Evolutionary conservation across 2,329 filamentous ascomycete genomes (phyloP), one percentile per base, ranked within the genome.

Genomic region (Aspergillus novofumigatus): DNA sequence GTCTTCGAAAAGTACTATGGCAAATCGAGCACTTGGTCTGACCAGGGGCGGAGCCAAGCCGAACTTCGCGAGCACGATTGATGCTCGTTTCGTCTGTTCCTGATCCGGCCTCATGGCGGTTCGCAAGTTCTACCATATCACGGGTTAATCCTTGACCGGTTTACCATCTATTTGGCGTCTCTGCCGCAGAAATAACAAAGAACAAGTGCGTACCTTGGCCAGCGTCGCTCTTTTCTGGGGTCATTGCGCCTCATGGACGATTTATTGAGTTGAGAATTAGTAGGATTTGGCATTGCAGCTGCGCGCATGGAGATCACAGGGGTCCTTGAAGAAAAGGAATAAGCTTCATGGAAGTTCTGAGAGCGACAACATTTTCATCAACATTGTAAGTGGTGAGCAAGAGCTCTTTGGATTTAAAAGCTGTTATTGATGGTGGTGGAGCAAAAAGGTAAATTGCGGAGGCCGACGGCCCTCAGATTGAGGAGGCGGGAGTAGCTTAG

Each of bases 1-100:
- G 72, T 58, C 75, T 67, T 56, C 70, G 65, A 54, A 77, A 77
- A 11, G 65, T 71, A 50, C 68, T 75, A 53, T 69, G 63, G 56
- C 75, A 77, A 32, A 73, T 65, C 1, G 67, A 66, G 54, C 72
- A 75, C 61, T 68, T 65, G 9, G 69, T 64, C 52, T 67, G 66
- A 6, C 67, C 64, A 10, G 61, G 35, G 35, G 59, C 55, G 20
- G 53, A 59, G 55, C 41, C 55, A 25, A 55, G 54, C 29, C 59
- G 59, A 14, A 44, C 42, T 44, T 63, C 59, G 38, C 53, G 57
- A 32, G 61, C 56, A 49, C 55, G 49, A 45, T 50, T 51, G 50
- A 53, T 54, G 44, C 53, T 53, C 20, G 57, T 59, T 50, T 26
- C 52, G 38, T 56, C 61, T 17, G 58, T 52, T 25, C 50, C 48